phyloP scores from a whole-genome alignment of 208 protist species.

The Perkinsela sp. region DNA sequence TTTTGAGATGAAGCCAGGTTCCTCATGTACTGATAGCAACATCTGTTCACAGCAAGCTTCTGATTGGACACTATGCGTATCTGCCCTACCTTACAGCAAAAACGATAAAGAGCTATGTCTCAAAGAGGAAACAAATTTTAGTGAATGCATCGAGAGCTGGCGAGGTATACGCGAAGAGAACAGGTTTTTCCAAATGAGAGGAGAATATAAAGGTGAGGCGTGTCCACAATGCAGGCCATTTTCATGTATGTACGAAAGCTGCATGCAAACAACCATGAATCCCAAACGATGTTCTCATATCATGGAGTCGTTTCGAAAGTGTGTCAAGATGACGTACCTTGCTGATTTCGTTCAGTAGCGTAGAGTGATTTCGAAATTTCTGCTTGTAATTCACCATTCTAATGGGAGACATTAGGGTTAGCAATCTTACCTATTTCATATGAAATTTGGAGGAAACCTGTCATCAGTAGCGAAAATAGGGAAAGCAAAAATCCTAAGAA shows the following conservation, averaged over 20 bases:
- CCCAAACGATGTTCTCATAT: neutral
- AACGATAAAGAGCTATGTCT: too few relatives aligned
- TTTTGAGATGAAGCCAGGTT: too few relatives aligned
- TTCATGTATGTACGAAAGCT: neutral
- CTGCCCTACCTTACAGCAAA: too few relatives aligned
- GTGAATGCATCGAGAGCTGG: too few relatives aligned
- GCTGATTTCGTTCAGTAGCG: neutral
- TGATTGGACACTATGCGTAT: too few relatives aligned
- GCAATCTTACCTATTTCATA: neutral
- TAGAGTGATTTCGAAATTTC: too few relatives aligned
- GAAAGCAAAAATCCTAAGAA: neutral
- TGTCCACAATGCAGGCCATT: neutral
- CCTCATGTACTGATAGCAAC: too few relatives aligned
- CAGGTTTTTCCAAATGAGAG: neutral
- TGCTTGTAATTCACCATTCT: too few relatives aligned
- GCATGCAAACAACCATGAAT: neutral
- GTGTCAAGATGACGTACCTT: neutral
- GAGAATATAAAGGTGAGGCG: neutral
- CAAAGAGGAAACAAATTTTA: too few relatives aligned
- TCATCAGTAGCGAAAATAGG: neutral
- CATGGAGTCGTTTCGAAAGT: neutral
- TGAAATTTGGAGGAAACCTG: neutral
- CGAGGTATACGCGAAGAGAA: too few relatives aligned
- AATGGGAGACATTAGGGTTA: neutral
- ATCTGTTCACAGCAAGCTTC: too few relatives aligned